Evolutionary conservation across 2,329 filamentous ascomycete genomes (phyloP).

Genomic region (Fusarium udum): DNA sequence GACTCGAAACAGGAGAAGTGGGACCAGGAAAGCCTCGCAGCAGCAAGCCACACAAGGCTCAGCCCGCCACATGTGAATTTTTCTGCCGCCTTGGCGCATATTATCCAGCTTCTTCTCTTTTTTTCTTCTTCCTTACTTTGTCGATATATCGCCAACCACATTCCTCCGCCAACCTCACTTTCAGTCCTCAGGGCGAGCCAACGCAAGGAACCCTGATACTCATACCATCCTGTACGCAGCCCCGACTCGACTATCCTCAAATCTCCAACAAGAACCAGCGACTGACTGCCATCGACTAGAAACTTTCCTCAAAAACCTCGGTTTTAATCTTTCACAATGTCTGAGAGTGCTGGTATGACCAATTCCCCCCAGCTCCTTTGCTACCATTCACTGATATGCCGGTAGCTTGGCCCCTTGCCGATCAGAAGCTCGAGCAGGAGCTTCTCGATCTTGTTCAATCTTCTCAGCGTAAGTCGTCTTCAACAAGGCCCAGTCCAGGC

Average conservation of each 20-base stretch:
- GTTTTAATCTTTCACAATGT: slow-evolving; percentile 35
- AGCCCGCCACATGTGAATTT: slow-evolving; percentile 38
- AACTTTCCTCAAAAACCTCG: slow-evolving; percentile 27
- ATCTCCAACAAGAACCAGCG: neutral
- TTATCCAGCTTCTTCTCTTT: slow-evolving; percentile 27
- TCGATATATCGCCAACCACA: slow-evolving; percentile 28
- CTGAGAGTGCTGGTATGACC: slow-evolving; percentile 42
- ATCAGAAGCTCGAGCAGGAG: slow-evolving; percentile 79
- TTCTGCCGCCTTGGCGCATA: slow-evolving; percentile 31
- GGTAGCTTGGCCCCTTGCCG: slow-evolving; percentile 75
- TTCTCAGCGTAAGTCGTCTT: slow-evolving; percentile 56
- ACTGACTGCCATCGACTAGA: slow-evolving; percentile 24
- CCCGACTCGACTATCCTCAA: neutral
- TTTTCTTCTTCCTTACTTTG: slow-evolving; percentile 27
- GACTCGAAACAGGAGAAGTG: neutral
- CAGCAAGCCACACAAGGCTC: slow-evolving; percentile 31
- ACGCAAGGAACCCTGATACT: slow-evolving; percentile 67
- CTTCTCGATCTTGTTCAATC: slow-evolving; percentile 85
- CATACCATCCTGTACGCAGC: slow-evolving; percentile 23
- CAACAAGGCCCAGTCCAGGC: neutral
- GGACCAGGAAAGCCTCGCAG: slow-evolving; percentile 3
- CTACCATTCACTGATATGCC: slow-evolving; percentile 26
- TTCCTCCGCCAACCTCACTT: slow-evolving; percentile 21
- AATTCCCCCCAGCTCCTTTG: neutral
- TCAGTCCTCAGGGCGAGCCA: slow-evolving; percentile 63